Evolutionary conservation across 306 rosid genomes (phyloP).

Genomic region (Dicorynia guianensis): DNA sequence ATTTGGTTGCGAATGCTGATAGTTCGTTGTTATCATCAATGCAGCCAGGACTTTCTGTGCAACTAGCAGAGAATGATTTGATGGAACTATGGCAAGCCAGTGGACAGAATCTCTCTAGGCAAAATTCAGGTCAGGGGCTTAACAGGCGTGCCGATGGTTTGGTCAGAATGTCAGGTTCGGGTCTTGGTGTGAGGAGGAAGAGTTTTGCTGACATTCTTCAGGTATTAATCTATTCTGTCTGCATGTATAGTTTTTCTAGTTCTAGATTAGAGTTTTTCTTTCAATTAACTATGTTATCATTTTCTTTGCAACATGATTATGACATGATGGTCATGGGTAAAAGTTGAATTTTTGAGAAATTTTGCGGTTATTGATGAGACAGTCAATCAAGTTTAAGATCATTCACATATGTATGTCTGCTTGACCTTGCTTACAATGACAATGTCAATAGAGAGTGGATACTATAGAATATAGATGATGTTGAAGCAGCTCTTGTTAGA

Average conservation of each 20-base stretch:
- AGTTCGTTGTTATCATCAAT: constrained; percentile 75
- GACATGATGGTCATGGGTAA: constrained; percentile 9
- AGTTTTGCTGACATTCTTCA: constrained; percentile 84
- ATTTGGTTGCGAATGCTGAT: constrained; percentile 50
- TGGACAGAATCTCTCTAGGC: constrained; percentile 62
- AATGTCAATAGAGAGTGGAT: neutral
- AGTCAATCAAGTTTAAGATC: neutral
- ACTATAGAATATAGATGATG: neutral
- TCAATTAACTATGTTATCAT: neutral
- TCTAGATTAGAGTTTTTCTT: constrained; percentile 1
- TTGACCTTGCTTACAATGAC: neutral
- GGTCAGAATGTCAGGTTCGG: constrained; percentile 57
- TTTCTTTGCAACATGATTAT: constrained; percentile 22
- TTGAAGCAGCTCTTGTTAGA: neutral
- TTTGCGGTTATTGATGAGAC: neutral
- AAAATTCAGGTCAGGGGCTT: constrained; percentile 60
- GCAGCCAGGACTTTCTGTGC: constrained; percentile 77
- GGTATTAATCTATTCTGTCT: constrained; percentile 53
- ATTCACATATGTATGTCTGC: neutral
- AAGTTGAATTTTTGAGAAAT: neutral
- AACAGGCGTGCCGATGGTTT: constrained; percentile 58
- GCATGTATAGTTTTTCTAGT: constrained; percentile 4
- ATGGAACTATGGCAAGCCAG: constrained; percentile 64
- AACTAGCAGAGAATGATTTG: constrained; percentile 70
- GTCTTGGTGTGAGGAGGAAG: constrained; percentile 75